Conservation (phyloP, 495 filamentous ascomycete species). For the Podospora conica region DNA sequence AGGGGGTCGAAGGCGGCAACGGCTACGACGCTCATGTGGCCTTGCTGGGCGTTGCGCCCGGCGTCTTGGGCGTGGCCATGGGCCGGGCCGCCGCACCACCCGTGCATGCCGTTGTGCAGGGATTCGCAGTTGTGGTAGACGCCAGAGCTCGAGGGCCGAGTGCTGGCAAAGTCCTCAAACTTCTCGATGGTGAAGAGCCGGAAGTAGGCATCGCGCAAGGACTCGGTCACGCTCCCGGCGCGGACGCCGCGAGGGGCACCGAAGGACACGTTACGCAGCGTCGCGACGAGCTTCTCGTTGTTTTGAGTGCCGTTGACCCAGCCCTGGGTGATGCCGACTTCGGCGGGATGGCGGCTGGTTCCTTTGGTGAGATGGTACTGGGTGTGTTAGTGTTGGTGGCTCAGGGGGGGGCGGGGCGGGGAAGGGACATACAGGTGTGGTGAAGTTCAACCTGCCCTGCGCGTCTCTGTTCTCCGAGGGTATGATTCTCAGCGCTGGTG, state of each 20-base stretch:
- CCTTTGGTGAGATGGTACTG: not conserved
- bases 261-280: not conserved
- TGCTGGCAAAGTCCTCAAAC: conserved; percentile 4
- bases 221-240: not conserved
- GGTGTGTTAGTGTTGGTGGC: not conserved
- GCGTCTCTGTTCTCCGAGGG: not conserved
- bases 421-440: not conserved
- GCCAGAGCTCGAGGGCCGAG: not conserved
- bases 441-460: not conserved
- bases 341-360: not conserved
- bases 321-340: not conserved
- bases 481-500: not conserved
- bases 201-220: not conserved
- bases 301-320: not conserved
- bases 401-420: not conserved
- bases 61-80: not conserved
- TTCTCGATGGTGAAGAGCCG: not conserved
- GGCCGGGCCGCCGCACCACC: not conserved
- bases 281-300: not conserved
- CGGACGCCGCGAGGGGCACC: not conserved
- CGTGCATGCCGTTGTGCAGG: conserved; percentile 1
- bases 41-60: not conserved
- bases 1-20: conserved; percentile 1
- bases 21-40: not conserved
- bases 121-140: not conserved